phyloP scores from a whole-genome alignment of 1,284 basidiomycete genomes.

The Apiotrichum montevideense region DNA sequence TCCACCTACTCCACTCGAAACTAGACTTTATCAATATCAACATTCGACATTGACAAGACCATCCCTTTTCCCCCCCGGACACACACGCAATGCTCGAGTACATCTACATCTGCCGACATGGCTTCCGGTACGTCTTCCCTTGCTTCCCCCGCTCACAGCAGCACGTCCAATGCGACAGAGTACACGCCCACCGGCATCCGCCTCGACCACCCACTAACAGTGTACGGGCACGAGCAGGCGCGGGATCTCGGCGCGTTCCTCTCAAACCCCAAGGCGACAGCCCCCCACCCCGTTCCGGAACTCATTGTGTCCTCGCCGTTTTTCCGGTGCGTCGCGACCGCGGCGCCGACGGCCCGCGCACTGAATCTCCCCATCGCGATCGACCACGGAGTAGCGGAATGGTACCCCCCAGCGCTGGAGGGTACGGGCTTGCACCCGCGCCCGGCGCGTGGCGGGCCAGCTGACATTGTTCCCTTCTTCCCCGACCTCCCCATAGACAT shows the following conservation, averaged over 20 bases:
- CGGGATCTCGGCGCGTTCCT: slow-evolving; percentile 43
- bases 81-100: slow-evolving; percentile 45
- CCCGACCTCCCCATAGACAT: slow-evolving; percentile 25
- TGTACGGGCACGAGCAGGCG: slow-evolving; percentile 48
- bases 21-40: too few species aligned
- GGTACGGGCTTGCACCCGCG: slow-evolving; percentile 43
- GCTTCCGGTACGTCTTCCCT: slow-evolving; percentile 39
- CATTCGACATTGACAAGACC: too few species aligned
- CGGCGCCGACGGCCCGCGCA: slow-evolving; percentile 40
- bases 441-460: slow-evolving; percentile 22
- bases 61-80: too few species aligned
- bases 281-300: slow-evolving; percentile 36
- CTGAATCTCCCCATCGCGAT: slow-evolving; percentile 1
- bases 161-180: background rate
- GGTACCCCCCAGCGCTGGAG: slow-evolving; percentile 5
- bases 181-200: background rate
- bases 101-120: slow-evolving; percentile 51
- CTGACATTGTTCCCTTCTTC: slow-evolving; percentile 30
- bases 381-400: slow-evolving; percentile 16
- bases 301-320: slow-evolving; percentile 43
- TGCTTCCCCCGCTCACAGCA: background rate
- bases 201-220: slow-evolving; percentile 5
- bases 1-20: too few species aligned
- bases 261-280: slow-evolving; percentile 17
- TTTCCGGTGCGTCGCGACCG: slow-evolving; percentile 52